Conservation (phyloP, 345 rosid genomes). For the Excoecaria cochinchinensis region DNA sequence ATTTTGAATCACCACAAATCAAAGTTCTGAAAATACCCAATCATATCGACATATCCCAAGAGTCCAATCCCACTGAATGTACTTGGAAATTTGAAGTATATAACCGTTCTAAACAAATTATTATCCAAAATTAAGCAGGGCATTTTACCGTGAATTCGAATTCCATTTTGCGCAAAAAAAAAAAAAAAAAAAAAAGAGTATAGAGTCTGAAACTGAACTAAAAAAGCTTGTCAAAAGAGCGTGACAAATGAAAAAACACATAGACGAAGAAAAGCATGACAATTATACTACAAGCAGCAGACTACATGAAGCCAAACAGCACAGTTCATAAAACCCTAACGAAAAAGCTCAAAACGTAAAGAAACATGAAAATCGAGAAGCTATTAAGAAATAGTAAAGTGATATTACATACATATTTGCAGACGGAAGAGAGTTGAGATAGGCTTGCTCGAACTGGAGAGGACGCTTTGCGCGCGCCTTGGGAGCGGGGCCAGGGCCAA, state of each 20-base stretch:
- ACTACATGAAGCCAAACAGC: background rate
- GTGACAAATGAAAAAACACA: background rate
- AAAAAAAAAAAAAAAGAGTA: too few relatives aligned
- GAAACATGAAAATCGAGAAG: background rate
- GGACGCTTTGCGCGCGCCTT: conserved; percentile 78
- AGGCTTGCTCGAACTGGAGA: conserved; percentile 90
- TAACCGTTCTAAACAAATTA: background rate
- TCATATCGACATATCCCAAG: too few relatives aligned
- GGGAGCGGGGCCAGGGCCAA: conserved; percentile 86
- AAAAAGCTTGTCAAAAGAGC: background rate
- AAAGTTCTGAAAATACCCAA: background rate
- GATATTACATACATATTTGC: conserved; percentile 58
- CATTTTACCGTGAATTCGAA: background rate
- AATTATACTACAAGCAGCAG: too few relatives aligned
- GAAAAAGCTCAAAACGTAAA: background rate
- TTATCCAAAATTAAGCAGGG: background rate
- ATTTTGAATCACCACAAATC: background rate
- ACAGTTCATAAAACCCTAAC: background rate
- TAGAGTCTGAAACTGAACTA: background rate
- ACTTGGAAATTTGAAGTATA: too few relatives aligned
- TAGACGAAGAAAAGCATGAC: background rate
- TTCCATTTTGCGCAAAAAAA: too few relatives aligned
- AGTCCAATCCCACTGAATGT: too few relatives aligned
- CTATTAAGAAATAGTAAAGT: background rate
- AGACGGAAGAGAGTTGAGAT: conserved; percentile 81